Percentiles rank a stretch among this genome's conserved stretches.
These are phyloP conservation scores for Elongisporangium senticosum DNA, from an alignment of 352 stramenopile genomes.

Conservation along the genomic window DNA sequence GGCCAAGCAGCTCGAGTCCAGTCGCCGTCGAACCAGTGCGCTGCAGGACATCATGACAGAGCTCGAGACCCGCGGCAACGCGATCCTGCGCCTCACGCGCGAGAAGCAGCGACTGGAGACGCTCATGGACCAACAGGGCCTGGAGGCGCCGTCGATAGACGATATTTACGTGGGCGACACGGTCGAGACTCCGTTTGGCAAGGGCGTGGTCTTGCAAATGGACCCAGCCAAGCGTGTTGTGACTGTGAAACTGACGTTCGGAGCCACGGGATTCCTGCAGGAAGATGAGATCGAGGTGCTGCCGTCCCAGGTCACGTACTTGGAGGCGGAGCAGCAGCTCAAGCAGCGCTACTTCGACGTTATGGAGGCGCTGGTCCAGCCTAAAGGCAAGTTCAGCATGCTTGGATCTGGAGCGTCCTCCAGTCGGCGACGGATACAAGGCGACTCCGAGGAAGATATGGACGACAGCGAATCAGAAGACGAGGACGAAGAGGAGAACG, in stretches of 20 bases:
- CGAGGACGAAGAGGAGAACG: constrained; percentile 23
- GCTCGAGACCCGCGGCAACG: constrained; percentile 49
- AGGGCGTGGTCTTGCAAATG: constrained; percentile 32
- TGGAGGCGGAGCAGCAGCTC: constrained; percentile 44
- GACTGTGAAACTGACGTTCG: constrained; percentile 36
- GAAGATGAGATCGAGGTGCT: constrained; percentile 57
- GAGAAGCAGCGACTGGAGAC: constrained; percentile 61
- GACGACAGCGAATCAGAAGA: constrained; percentile 31
- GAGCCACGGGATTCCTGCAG: constrained; percentile 39
- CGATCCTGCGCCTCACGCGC: constrained; percentile 46
- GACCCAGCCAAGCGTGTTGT: constrained; percentile 37
- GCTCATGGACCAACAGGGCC: constrained; percentile 29
- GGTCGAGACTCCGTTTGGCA: constrained; percentile 36
- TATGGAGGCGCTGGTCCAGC: constrained; percentile 50
- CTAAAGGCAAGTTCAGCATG: constrained; percentile 38
- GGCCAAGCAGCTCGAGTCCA: constrained; percentile 58
- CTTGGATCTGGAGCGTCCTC: constrained; percentile 9
- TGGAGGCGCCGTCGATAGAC: constrained; percentile 51
- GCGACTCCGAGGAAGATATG: constrained; percentile 13
- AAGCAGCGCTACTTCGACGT: constrained; percentile 69
- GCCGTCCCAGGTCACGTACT: constrained; percentile 42
- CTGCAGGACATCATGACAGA: constrained; percentile 81
- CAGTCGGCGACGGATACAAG: constrained; percentile 9
- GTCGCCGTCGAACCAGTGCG: constrained; percentile 58
- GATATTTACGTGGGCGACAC: constrained; percentile 60